These are phyloP conservation scores for Melampsora larici-populina DNA, from an alignment of 1,284 basidiomycete species.

Conservation along the genomic window DNA sequence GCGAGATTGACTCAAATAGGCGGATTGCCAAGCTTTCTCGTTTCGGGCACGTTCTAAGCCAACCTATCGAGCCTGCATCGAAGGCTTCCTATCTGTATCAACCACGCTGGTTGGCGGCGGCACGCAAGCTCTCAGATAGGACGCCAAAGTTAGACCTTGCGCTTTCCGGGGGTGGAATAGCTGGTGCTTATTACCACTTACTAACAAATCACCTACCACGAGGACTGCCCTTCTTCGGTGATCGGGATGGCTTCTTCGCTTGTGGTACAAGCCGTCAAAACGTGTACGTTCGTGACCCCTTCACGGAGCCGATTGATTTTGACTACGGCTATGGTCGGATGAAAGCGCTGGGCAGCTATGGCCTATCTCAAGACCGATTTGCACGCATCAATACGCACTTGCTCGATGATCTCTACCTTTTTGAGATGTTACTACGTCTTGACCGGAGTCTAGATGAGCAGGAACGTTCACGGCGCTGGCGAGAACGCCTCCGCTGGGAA, in stretches of 20 bases:
- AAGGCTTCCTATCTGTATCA: constrained; percentile 22
- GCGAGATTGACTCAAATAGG: constrained; percentile 19
- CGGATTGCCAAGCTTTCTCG: constrained; percentile 24
- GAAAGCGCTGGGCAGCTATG: constrained; percentile 8
- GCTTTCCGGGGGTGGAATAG: too few relatives aligned
- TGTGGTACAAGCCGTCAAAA: too few relatives aligned
- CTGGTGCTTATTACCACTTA: constrained; percentile 3
- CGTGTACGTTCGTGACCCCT: too few relatives aligned
- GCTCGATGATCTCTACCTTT: constrained; percentile 35
- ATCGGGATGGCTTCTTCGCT: constrained; percentile 4
- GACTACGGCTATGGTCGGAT: constrained; percentile 35
- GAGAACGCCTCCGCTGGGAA: constrained; percentile 24
- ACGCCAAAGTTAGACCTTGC: constrained; percentile 11
- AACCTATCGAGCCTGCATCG: not conserved
- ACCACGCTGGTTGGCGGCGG: constrained; percentile 5
- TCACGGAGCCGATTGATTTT: too few relatives aligned
- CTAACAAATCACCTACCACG: constrained; percentile 17
- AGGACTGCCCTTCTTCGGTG: constrained; percentile 23
- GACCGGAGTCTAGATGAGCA: constrained; percentile 20
- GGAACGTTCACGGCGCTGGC: constrained; percentile 25
- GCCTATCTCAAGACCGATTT: constrained; percentile 12
- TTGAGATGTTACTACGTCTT: constrained; percentile 11
- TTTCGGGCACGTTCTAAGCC: constrained; percentile 6
- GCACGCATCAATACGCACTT: constrained; percentile 13
- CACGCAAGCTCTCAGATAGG: constrained; percentile 11